These are phyloP conservation scores for Quercus parvula DNA, from an alignment of 306 rosid genomes.

Conservation along the genomic window DNA sequence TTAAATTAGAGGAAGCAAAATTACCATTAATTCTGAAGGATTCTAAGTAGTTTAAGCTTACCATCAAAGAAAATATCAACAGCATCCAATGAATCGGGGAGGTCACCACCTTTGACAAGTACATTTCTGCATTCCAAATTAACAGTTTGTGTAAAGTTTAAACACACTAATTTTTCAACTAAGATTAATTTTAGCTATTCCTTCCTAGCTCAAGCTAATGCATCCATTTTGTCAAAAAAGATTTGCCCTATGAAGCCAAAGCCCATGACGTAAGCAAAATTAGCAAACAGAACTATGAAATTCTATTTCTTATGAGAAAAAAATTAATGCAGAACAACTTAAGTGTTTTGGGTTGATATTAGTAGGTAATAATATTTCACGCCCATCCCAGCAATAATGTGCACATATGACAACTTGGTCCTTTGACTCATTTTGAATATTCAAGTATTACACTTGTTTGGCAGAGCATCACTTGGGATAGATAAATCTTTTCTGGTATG, in stretches of 20 bases:
- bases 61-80: slow-evolving; percentile 86
- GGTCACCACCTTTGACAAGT: slow-evolving; percentile 97
- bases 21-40: neutral
- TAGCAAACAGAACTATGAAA: neutral
- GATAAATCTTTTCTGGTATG: too few species aligned
- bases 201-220: neutral
- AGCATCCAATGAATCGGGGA: slow-evolving; percentile 75
- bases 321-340: too few species aligned
- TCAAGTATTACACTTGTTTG: too few species aligned
- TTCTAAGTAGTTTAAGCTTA: slow-evolving; percentile 28
- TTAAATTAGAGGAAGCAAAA: neutral
- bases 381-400: too few species aligned
- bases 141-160: slow-evolving; percentile 8
- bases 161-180: slow-evolving; percentile 1
- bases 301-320: neutral
- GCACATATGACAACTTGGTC: too few species aligned
- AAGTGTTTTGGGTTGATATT: too few species aligned
- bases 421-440: too few species aligned
- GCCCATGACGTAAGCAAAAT: neutral
- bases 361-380: too few species aligned
- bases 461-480: too few species aligned
- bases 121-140: slow-evolving; percentile 60
- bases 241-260: slow-evolving; percentile 1
- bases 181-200: neutral
- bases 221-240: neutral